Conservation (phyloP, 805 yeast species). For the Pichia heedii region DNA sequence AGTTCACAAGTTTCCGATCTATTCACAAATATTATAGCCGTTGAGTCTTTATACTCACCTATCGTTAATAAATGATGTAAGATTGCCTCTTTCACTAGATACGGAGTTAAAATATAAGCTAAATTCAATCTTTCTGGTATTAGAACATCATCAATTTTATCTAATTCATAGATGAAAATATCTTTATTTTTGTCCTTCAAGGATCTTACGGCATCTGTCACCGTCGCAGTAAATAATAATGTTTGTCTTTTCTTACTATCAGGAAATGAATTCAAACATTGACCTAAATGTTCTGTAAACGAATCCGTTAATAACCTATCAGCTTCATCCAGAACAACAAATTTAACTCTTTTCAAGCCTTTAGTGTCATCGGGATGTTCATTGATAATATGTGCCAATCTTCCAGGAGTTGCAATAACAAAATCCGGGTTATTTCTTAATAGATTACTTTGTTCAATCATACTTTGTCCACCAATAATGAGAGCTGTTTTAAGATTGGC, state of each 20-base stretch:
- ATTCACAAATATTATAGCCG: conserved; percentile 85
- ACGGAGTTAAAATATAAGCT: conserved; percentile 69
- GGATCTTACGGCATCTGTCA: conserved; percentile 83
- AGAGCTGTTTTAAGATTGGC: conserved; percentile 80
- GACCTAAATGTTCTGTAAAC: conserved; percentile 68
- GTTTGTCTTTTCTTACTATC: conserved; percentile 72
- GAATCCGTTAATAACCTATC: conserved; percentile 81
- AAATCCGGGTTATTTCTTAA: conserved; percentile 84
- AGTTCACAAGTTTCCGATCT: conserved; percentile 86
- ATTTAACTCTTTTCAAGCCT: conserved; percentile 72
- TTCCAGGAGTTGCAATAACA: conserved; percentile 94
- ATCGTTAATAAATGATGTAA: conserved; percentile 58
- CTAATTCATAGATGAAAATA: conserved; percentile 67
- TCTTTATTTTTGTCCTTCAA: conserved; percentile 56
- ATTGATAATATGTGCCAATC: conserved; percentile 80
- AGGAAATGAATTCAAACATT: conserved; percentile 68
- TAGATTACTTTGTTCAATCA: conserved; percentile 78
- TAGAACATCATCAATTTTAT: conserved; percentile 63
- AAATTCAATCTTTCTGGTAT: conserved; percentile 67
- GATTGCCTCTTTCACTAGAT: conserved; percentile 85
- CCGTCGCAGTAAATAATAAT: conserved; percentile 87
- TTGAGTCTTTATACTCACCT: conserved; percentile 52
- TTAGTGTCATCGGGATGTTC: conserved; percentile 83
- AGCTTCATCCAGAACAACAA: conserved; percentile 89
- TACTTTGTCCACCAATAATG: conserved; percentile 92